Conservation (phyloP, 805 yeast species). For the Zygosaccharomyces kombuchaensis region DNA sequence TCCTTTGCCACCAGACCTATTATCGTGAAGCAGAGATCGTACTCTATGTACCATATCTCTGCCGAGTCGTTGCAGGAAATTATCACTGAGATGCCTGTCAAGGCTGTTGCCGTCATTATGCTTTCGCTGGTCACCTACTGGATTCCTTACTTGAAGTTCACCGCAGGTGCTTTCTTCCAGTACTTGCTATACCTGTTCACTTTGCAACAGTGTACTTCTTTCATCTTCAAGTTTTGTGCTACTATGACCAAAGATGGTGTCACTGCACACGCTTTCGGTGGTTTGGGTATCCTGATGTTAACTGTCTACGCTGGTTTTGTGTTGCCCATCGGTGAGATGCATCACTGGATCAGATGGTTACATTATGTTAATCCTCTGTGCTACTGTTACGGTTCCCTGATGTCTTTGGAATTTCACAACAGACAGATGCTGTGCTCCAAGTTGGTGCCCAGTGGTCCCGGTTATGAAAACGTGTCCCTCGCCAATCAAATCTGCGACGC, state of each 20-base stretch:
- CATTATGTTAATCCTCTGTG: slow-evolving; percentile 47
- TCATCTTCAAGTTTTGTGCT: slow-evolving; percentile 51
- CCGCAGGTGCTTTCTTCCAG: slow-evolving; percentile 54
- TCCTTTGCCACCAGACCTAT: slow-evolving; percentile 60
- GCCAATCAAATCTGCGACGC: slow-evolving; percentile 47
- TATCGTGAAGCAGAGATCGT: slow-evolving; percentile 59
- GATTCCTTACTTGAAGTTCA: slow-evolving; percentile 46
- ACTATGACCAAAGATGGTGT: slow-evolving; percentile 49
- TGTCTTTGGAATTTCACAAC: slow-evolving; percentile 54
- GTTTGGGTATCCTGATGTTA: slow-evolving; percentile 51
- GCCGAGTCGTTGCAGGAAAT: slow-evolving; percentile 59
- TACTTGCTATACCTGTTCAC: slow-evolving; percentile 44
- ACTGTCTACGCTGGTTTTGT: slow-evolving; percentile 56
- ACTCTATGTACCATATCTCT: slow-evolving; percentile 58
- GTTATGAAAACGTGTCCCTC: slow-evolving; percentile 42
- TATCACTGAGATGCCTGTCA: slow-evolving; percentile 54
- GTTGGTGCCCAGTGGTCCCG: slow-evolving; percentile 51
- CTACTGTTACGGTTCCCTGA: slow-evolving; percentile 49
- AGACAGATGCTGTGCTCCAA: slow-evolving; percentile 48
- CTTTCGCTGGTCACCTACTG: slow-evolving; percentile 49
- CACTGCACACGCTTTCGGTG: slow-evolving; percentile 54
- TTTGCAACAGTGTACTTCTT: slow-evolving; percentile 49
- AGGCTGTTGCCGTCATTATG: slow-evolving; percentile 45
- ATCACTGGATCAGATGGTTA: slow-evolving; percentile 61
- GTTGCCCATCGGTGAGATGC: slow-evolving; percentile 43